Percentiles rank a stretch among this genome's conserved stretches.
Conservation (phyloP, 129 eudicot species). For the Arctium minus region DNA sequence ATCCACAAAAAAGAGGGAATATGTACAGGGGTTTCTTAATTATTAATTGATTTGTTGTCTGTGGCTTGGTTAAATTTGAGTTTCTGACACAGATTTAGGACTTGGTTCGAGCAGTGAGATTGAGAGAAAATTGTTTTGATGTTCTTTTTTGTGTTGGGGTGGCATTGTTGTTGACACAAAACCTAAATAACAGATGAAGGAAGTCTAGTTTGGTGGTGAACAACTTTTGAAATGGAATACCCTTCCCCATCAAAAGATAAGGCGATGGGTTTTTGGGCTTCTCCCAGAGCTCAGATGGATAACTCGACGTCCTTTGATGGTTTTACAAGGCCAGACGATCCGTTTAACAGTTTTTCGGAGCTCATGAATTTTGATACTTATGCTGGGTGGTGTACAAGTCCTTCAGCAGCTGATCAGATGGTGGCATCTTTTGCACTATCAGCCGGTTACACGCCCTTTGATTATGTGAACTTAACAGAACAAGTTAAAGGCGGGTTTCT, state of each 20-base stretch:
- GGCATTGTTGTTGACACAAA: neutral
- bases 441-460: constrained; percentile 31
- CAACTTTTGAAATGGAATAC: constrained; percentile 48
- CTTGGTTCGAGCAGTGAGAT: neutral
- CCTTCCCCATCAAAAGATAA: constrained; percentile 51
- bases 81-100: neutral
- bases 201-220: constrained; percentile 10
- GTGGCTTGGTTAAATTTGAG: neutral
- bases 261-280: constrained; percentile 33
- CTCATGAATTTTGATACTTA: constrained; percentile 67
- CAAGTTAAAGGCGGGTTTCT: constrained; percentile 28
- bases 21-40: neutral
- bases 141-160: neutral
- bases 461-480: constrained; percentile 41
- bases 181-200: constrained; percentile 1
- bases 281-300: constrained; percentile 42
- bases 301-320: constrained; percentile 21
- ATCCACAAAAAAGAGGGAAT: neutral
- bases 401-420: constrained; percentile 66
- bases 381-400: constrained; percentile 87
- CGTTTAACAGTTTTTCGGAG: constrained; percentile 34
- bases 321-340: constrained; percentile 40
- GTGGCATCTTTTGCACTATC: constrained; percentile 47
- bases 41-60: neutral
- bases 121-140: neutral